Evolutionary conservation across 2,329 filamentous ascomycete genomes (phyloP).

Genomic region (Fusarium globosum): DNA sequence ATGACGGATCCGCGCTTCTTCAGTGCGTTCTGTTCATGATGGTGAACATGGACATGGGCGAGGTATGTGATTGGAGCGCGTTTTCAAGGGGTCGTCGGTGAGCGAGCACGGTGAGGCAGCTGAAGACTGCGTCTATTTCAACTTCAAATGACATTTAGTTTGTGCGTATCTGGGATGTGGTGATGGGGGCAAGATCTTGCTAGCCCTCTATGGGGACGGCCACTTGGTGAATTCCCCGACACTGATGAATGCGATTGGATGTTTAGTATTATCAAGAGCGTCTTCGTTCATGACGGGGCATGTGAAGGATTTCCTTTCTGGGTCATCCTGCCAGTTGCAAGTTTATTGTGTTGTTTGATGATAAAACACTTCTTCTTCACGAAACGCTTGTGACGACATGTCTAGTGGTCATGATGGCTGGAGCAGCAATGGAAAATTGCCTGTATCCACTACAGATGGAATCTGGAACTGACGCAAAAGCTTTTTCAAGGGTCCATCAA

Average conservation of each 20-base stretch:
- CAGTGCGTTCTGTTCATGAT: constrained; percentile 13
- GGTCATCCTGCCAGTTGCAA: neutral
- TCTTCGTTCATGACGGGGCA: neutral
- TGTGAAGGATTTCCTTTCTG: neutral
- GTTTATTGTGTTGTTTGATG: neutral
- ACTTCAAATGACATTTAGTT: constrained; percentile 8
- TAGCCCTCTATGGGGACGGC: neutral
- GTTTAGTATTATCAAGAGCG: neutral
- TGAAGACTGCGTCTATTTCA: constrained; percentile 1
- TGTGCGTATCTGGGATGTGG: constrained; percentile 7
- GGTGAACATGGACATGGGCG: constrained; percentile 8
- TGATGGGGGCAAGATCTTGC: constrained; percentile 3
- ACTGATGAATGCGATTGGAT: neutral
- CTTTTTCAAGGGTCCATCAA: constrained; percentile 18
- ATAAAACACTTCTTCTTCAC: neutral
- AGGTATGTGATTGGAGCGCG: constrained; percentile 34
- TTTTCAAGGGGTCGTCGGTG: constrained; percentile 17
- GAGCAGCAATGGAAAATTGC: neutral
- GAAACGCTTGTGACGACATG: constrained; percentile 3
- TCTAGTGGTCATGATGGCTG: neutral
- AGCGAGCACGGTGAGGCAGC: constrained; percentile 9
- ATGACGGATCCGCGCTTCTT: constrained; percentile 43
- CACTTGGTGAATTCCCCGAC: neutral
- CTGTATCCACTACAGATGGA: neutral
- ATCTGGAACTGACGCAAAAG: constrained; percentile 17